A percentile compares a stretch with the other conserved stretches of the same genome.
Evolutionary conservation across 2,329 filamentous ascomycete genomes (phyloP).

Genomic region (Orbilia javanica): DNA sequence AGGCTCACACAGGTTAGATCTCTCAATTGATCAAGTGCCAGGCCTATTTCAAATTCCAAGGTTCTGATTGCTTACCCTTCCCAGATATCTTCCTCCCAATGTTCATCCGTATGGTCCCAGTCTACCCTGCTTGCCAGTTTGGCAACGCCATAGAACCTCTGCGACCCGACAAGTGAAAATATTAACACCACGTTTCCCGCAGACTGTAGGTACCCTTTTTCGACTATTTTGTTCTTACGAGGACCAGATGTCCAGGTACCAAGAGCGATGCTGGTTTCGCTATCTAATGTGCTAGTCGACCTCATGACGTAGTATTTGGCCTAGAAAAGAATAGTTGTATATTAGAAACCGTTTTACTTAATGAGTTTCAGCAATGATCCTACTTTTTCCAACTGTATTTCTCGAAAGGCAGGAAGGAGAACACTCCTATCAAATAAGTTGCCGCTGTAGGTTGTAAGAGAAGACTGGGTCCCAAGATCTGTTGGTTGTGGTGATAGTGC

Average conservation of each 20-base stretch:
- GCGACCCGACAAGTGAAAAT: constrained; percentile 8
- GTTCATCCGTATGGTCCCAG: constrained; percentile 14
- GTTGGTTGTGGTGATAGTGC: neutral
- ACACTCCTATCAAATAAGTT: neutral
- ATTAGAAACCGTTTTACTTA: neutral
- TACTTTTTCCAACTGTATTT: constrained; percentile 11
- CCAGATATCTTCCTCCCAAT: constrained; percentile 26
- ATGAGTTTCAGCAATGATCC: neutral
- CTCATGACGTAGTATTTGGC: constrained; percentile 12
- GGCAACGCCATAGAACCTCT: constrained; percentile 26
- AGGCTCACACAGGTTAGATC: neutral
- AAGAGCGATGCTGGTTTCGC: constrained; percentile 9
- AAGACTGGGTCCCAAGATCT: neutral
- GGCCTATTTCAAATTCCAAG: neutral
- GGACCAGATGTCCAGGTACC: constrained; percentile 2
- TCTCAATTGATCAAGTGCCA: neutral
- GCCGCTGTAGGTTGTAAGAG: neutral
- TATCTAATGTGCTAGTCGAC: neutral
- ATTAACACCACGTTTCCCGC: constrained; percentile 18
- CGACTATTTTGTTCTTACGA: constrained; percentile 15
- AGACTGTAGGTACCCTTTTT: neutral
- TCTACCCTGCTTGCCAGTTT: constrained; percentile 12
- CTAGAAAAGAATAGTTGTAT: constrained; percentile 3
- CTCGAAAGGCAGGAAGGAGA: constrained; percentile 8
- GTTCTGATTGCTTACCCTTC: constrained; percentile 17